Base-by-base conservation (phyloP, 176 grass and related monocot species). In the Aegilops speltoides region DNA sequence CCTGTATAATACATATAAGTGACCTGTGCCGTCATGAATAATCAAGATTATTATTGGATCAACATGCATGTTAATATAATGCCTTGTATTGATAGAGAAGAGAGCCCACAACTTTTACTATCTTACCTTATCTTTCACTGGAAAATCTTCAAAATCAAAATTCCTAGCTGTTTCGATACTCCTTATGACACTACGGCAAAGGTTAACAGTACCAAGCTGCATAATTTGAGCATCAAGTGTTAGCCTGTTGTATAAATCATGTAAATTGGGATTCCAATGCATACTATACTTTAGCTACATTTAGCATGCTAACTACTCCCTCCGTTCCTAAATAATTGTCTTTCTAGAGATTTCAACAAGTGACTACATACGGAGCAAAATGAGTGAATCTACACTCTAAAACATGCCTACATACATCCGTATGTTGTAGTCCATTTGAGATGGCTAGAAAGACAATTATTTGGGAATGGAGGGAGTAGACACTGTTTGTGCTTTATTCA, bases 1-100 rank as follows among this genome's bases (percentile, higher is more conserved):
- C 94, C 92, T 74, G 94, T 96, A 80, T 99, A 99, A 88, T 96
- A 99, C 97, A 99, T 96, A 57, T 99, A 99, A 26, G 97, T 96
- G 68, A 99, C 97, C 97, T 93, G 88, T 34, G 43, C 7, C 82
- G 83, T 78, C 63, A 85, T 20, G 68, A 81, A 89, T 26, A 52
- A 50, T 64, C 25, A 90, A 77, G 61, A 68, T 36, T 79, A 59
- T 64, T 76, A 86, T 26, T 28, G 78, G 32, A 20, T 40, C 24
- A 9, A 74, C 69, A 15, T 45, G 62, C 46, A 72, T 72, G 28
- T 32, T 43, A 87, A 69, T 14, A 7, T 57, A 59, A 80, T 33
- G 68, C 22, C 34, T 76, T 79, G 4, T 11, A 32, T 77, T 33
- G 52, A 84, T 46, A 85, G 16, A 81, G 60, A 43, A 86, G 68